A percentile compares a stretch with the other conserved stretches of the same genome.
Evolutionary conservation across 352 stramenopile genomes (phyloP).

Genomic region (Aphanomyces stellatus): DNA sequence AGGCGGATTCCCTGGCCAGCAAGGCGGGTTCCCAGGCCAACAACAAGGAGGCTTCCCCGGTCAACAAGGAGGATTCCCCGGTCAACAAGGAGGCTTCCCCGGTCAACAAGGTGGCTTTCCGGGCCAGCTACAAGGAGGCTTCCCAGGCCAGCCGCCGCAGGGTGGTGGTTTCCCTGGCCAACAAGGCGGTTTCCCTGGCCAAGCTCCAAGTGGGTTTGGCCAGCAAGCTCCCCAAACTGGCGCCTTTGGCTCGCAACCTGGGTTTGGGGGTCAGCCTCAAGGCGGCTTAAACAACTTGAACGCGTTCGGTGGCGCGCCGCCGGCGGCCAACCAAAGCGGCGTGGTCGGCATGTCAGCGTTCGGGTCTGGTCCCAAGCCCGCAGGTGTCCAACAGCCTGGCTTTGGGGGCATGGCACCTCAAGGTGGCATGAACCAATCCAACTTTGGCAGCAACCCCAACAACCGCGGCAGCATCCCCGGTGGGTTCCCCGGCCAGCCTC

Average conservation of each 20-base stretch:
- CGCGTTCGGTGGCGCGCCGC: constrained; percentile 8
- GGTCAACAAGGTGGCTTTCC: neutral
- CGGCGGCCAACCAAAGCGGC: neutral
- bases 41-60: neutral
- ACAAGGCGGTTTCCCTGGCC: neutral
- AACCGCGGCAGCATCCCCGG: neutral
- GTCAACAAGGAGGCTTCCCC: neutral
- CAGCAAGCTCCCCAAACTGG: neutral
- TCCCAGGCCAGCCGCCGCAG: neutral
- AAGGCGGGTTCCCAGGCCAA: neutral
- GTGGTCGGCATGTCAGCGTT: neutral
- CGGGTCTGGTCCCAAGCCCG: neutral
- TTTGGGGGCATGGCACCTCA: neutral
- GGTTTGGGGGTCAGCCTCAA: neutral
- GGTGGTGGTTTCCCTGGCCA: neutral
- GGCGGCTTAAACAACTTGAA: neutral
- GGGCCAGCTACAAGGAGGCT: neutral
- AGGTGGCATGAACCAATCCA: neutral
- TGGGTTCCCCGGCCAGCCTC: neutral
- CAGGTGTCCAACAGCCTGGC: neutral
- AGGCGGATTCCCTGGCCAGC: neutral
- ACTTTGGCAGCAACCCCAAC: constrained; percentile 16
- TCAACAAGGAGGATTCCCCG: neutral
- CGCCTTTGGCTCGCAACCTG: neutral
- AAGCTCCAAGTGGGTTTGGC: neutral